These are phyloP conservation scores for Whalleya microplaca DNA, from an alignment of 2,329 filamentous ascomycete genomes.

Conservation along the genomic window DNA sequence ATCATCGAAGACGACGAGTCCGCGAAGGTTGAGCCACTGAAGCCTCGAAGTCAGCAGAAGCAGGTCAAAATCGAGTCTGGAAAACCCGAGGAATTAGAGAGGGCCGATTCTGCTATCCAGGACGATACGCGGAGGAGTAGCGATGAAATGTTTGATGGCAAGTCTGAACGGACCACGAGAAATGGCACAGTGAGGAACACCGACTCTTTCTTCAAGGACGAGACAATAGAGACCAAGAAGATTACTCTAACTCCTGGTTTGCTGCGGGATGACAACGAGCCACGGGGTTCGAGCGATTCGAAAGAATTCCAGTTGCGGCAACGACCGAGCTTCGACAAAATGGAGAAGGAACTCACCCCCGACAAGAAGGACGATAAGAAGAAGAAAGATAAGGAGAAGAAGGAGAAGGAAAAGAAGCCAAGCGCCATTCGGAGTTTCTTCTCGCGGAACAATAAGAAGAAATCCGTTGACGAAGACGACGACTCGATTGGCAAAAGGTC, in stretches of 20 bases:
- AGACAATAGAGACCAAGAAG: slow-evolving; percentile 93
- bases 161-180: slow-evolving; percentile 65
- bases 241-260: slow-evolving; percentile 95
- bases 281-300: slow-evolving; percentile 46
- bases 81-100: slow-evolving; percentile 42
- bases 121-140: slow-evolving; percentile 51
- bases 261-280: slow-evolving; percentile 74
- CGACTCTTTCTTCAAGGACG: slow-evolving; percentile 97
- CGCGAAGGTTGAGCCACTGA: slow-evolving; percentile 60
- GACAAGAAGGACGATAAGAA: slow-evolving; percentile 64
- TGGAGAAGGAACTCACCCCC: slow-evolving; percentile 55
- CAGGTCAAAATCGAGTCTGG: slow-evolving; percentile 42
- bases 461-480: slow-evolving; percentile 59
- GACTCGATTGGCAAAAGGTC: slow-evolving; percentile 66
- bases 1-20: slow-evolving; percentile 51
- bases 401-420: slow-evolving; percentile 50
- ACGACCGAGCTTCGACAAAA: slow-evolving; percentile 60
- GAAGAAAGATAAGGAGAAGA: slow-evolving; percentile 63
- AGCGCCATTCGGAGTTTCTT: slow-evolving; percentile 61
- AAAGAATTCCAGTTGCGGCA: slow-evolving; percentile 52
- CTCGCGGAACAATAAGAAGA: slow-evolving; percentile 65
- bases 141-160: slow-evolving; percentile 68
- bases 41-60: slow-evolving; percentile 48
- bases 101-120: slow-evolving; percentile 24
- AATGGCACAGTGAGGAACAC: slow-evolving; percentile 89